Conservation (phyloP, 495 filamentous ascomycete genomes). For the Tuber brumale region DNA sequence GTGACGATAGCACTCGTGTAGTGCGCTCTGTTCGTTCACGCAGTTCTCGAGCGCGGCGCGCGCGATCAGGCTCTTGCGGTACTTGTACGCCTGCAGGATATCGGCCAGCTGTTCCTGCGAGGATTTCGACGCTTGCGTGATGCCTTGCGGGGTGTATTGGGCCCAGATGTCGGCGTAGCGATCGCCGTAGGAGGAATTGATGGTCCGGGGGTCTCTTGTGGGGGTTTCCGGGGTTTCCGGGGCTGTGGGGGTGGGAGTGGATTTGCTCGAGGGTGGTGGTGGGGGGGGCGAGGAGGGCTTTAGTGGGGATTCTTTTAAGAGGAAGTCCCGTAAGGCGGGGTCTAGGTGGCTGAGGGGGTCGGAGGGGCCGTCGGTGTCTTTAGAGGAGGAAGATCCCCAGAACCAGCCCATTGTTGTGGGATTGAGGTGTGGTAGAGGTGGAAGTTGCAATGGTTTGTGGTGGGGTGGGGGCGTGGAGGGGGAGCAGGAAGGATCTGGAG, state of each 20-base stretch:
- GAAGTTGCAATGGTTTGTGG: neutral
- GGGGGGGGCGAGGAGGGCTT: conserved; percentile 43
- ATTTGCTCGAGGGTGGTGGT: conserved; percentile 47
- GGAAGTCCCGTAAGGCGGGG: conserved; percentile 74
- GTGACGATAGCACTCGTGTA: conserved; percentile 66
- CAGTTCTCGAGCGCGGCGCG: conserved; percentile 89
- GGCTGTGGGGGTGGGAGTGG: conserved; percentile 34
- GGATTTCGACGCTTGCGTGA: conserved; percentile 58
- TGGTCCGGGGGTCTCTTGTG: conserved; percentile 17
- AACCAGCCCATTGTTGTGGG: conserved; percentile 63
- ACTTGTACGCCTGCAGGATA: conserved; percentile 75
- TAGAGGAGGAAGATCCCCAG: conserved; percentile 45
- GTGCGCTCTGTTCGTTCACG: conserved; percentile 68
- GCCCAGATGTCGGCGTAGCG: conserved; percentile 93
- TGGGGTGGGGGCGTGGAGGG: neutral
- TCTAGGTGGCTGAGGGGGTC: conserved; percentile 80
- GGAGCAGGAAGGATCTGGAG: neutral
- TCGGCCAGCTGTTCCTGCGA: conserved; percentile 67
- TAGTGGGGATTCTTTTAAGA: conserved; percentile 71
- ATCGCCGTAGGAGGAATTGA: conserved; percentile 57
- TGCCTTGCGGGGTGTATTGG: conserved; percentile 63
- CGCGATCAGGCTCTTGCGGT: conserved; percentile 68
- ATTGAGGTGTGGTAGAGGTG: neutral
- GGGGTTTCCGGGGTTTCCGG: conserved; percentile 20
- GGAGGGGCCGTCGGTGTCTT: conserved; percentile 44